These are phyloP conservation scores for Diplocarpon mali DNA, from an alignment of 2,329 filamentous ascomycete species.

Conservation along the genomic window DNA sequence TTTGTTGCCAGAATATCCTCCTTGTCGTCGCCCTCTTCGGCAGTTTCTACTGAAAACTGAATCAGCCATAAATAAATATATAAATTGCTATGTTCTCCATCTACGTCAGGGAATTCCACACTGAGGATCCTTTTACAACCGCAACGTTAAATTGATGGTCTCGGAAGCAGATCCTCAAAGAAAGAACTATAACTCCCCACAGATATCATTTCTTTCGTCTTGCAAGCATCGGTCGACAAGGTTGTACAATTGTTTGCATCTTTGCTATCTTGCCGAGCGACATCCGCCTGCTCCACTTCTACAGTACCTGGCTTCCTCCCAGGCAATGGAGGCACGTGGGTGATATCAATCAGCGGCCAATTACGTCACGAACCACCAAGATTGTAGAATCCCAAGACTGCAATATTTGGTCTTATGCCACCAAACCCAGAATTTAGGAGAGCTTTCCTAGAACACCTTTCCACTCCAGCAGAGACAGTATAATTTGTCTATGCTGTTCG, in stretches of 20 bases:
- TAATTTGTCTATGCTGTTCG: conserved; percentile 73
- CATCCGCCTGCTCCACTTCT: conserved; percentile 28
- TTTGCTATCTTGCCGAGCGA: conserved; percentile 42
- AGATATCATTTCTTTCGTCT: conserved; percentile 56
- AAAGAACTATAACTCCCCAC: conserved; percentile 70
- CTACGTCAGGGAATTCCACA: conserved; percentile 57
- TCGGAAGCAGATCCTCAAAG: conserved; percentile 68
- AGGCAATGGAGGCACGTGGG: conserved; percentile 35
- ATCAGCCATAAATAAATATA: conserved; percentile 88
- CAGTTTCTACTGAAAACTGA: conserved; percentile 81
- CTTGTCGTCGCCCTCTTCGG: conserved; percentile 50
- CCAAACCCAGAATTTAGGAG: conserved; percentile 73
- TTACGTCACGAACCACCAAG: conserved; percentile 62
- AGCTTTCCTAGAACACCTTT: conserved; percentile 77
- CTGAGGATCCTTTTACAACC: conserved; percentile 71
- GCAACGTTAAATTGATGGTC: conserved; percentile 76
- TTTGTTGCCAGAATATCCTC: conserved; percentile 69
- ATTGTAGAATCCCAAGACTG: conserved; percentile 70
- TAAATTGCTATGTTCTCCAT: conserved; percentile 48
- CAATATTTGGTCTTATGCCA: conserved; percentile 83
- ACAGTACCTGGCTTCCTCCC: too few relatives aligned
- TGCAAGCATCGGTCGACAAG: conserved; percentile 59
- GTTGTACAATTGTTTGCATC: conserved; percentile 43
- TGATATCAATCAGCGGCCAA: conserved; percentile 43
- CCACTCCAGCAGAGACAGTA: conserved; percentile 73